Base-by-base conservation (phyloP, 768 basidiomycete genomes). In the Trametes cingulata region DNA sequence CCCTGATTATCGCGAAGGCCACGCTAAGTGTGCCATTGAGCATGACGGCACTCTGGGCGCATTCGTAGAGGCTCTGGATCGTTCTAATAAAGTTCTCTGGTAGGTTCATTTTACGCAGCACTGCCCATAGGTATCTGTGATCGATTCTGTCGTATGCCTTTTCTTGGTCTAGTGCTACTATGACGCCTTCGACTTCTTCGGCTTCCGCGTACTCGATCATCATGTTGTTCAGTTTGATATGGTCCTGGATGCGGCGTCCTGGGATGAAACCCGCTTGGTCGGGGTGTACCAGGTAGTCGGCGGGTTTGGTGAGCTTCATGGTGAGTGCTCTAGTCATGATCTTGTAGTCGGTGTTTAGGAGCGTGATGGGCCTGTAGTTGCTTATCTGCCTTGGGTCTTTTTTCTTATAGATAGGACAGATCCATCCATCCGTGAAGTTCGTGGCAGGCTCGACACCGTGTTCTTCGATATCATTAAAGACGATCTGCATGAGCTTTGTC, bases 331-430 rank as follows among this genome's bases (percentile, higher is more conserved):
- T 72, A 0, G 70, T 76, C 27, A 75, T 47, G 0, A 73, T 33
- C 45, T 76, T 76, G 9, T 76, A 76, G 52, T 75, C 71, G 0
- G 70, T 66, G 42, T 76, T 75, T 0, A 76, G 54, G 0, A 68
- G 52, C 0, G 66, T 67, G 8, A 67, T 67, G 0, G 66, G 66
- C 9, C 63, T 27, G 39, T 65, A 65, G 35, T 61, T 61, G 2
- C 22, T 51, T 10, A 65, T 58, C 3, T 51, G 37, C 14, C 36
- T 48, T 15, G 36, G 20, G 47, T 66, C 63, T n/a, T 63, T 72
- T 45, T 81, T 80, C 39, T 80, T 80, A 55, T 76, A 80, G 0
- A 81, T 22, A 0, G 73, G 76, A 68, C 76, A 69, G 61, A 73
- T 68, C 64, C 66, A 68, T 0, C 77, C 78, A 7, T 67, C 39